Conservation (phyloP, 2,329 filamentous ascomycete species). For the Lithohypha guttulata region DNA sequence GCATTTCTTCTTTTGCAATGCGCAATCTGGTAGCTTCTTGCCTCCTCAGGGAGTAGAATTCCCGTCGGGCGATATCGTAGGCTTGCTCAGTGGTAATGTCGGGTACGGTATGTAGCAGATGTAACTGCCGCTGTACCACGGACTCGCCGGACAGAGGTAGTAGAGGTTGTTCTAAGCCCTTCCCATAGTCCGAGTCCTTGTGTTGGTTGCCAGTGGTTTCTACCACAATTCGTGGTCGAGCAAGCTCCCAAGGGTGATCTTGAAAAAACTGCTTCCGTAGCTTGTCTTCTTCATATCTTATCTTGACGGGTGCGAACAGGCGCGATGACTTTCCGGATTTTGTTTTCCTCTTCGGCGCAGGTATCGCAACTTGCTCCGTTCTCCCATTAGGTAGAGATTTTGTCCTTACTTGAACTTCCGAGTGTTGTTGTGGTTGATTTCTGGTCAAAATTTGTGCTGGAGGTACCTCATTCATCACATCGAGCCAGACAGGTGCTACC, state of each 20-base stretch:
- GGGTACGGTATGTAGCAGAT: slow-evolving; percentile 58
- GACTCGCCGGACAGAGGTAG: slow-evolving; percentile 76
- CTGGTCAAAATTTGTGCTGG: slow-evolving; percentile 51
- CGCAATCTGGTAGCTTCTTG: slow-evolving; percentile 71
- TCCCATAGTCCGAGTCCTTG: slow-evolving; percentile 49
- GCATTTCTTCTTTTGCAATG: slow-evolving; percentile 78
- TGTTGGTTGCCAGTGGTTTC: slow-evolving; percentile 78
- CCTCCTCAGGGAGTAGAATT: slow-evolving; percentile 81
- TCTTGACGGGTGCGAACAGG: slow-evolving; percentile 69
- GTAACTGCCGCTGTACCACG: slow-evolving; percentile 84
- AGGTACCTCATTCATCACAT: slow-evolving; percentile 46
- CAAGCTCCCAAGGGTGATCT: slow-evolving; percentile 96
- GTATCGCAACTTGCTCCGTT: slow-evolving; percentile 14
- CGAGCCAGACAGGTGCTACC: slow-evolving; percentile 42
- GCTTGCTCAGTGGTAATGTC: slow-evolving; percentile 54
- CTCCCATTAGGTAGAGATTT: slow-evolving; percentile 22
- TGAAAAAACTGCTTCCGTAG: slow-evolving; percentile 74
- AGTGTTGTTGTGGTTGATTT: slow-evolving; percentile 40
- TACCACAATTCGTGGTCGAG: slow-evolving; percentile 71
- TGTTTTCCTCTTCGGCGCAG: slow-evolving; percentile 20
- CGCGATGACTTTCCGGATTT: slow-evolving; percentile 50
- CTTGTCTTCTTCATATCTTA: slow-evolving; percentile 73
- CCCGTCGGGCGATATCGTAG: slow-evolving; percentile 77
- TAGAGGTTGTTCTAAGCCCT: slow-evolving; percentile 58
- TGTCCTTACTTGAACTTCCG: slow-evolving; percentile 31